These are phyloP conservation scores for Ophiocordyceps camponoti-saundersi DNA, from an alignment of 2,329 filamentous ascomycete genomes.

Conservation along the genomic window DNA sequence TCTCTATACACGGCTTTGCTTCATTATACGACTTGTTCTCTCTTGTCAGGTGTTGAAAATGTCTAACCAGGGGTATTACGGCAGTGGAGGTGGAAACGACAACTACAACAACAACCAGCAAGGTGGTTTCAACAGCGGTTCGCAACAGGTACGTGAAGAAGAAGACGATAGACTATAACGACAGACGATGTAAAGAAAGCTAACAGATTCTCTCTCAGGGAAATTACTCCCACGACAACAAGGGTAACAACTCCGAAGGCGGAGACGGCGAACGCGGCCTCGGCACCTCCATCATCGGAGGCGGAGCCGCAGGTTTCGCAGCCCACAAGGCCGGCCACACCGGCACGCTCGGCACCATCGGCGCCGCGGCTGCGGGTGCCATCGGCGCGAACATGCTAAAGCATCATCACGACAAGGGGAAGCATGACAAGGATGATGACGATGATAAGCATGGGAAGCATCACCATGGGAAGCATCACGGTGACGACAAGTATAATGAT, in stretches of 20 bases:
- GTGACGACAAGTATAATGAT: background rate
- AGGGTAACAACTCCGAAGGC: constrained; percentile 9
- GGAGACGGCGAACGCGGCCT: constrained; percentile 34
- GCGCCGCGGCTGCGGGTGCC: constrained; percentile 32
- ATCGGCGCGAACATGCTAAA: constrained; percentile 36
- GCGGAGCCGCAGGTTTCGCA: constrained; percentile 34
- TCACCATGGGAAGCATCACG: constrained; percentile 10
- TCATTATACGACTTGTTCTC: too few species aligned
- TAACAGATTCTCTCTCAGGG: too few species aligned
- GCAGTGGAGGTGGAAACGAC: constrained; percentile 6
- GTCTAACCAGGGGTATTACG: constrained; percentile 22
- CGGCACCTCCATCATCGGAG: constrained; percentile 33
- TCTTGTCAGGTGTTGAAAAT: constrained; percentile 6
- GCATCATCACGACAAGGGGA: constrained; percentile 19
- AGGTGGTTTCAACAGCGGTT: too few species aligned
- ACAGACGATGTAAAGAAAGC: too few species aligned
- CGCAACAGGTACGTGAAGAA: too few species aligned
- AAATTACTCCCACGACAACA: background rate
- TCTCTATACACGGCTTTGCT: too few species aligned
- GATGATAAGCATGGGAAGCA: constrained; percentile 17
- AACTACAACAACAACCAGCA: background rate
- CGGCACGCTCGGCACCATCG: constrained; percentile 31
- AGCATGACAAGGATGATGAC: constrained; percentile 11
- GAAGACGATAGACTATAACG: too few species aligned
- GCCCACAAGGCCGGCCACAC: constrained; percentile 33